A percentile compares a stretch with the other conserved stretches of the same genome.
These are phyloP conservation scores for Stenogyne calaminthoides DNA, from an alignment of 305 asterid species.

Conservation along the genomic window DNA sequence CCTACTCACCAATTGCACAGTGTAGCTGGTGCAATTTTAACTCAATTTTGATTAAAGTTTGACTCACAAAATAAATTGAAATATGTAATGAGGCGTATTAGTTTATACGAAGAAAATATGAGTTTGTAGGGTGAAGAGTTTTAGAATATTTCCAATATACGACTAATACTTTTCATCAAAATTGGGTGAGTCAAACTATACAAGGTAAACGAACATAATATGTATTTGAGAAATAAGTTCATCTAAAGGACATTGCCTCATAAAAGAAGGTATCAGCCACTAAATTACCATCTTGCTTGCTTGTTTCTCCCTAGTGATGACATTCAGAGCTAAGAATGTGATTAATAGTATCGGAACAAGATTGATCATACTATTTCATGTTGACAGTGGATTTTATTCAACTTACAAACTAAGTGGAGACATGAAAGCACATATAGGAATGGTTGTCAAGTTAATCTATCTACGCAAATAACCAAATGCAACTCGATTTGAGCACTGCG, in stretches of 20 bases:
- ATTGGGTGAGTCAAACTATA: not conserved
- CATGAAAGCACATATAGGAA: slow-evolving; percentile 4
- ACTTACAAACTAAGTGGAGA: not conserved
- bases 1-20: not conserved
- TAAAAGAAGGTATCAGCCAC: not conserved
- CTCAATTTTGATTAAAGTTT: not conserved
- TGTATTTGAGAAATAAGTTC: not conserved
- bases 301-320: not conserved
- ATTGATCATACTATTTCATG: not conserved
- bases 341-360: not conserved
- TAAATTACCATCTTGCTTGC: not conserved
- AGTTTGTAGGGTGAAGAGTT: not conserved
- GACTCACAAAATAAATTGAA: not conserved
- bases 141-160: not conserved
- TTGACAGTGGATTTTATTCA: not conserved
- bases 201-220: not conserved
- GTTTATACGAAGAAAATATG: not conserved
- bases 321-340: not conserved
- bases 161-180: not conserved
- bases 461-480: slow-evolving; percentile 1
- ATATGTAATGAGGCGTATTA: not conserved
- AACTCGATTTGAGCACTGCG: slow-evolving; percentile 9
- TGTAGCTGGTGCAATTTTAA: not conserved
- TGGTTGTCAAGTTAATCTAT: not conserved
- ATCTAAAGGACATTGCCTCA: not conserved